phyloP scores from a whole-genome alignment of 352 stramenopile species.

The Phytopythium sindhum region DNA sequence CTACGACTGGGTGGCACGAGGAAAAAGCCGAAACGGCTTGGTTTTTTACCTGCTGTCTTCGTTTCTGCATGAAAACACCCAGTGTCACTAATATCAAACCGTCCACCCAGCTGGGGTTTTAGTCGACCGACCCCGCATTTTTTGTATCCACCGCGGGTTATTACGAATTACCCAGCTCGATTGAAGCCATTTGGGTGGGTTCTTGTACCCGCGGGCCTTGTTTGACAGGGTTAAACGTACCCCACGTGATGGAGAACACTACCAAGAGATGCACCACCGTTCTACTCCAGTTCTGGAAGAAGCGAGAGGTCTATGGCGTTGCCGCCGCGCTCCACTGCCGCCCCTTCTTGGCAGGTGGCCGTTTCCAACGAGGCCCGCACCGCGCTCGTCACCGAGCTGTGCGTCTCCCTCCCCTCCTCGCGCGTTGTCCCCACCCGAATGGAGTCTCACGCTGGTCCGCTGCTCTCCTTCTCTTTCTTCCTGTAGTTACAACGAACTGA shows the following conservation, averaged over 20 bases:
- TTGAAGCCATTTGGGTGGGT: background rate
- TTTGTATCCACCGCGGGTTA: background rate
- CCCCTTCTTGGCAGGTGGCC: background rate
- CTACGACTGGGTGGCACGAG: background rate
- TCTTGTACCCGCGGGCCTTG: background rate
- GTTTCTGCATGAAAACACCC: background rate
- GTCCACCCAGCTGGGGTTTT: background rate
- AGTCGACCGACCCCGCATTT: background rate
- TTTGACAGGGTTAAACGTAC: too few species aligned
- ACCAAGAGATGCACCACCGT: background rate
- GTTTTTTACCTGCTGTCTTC: background rate
- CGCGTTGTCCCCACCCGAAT: background rate
- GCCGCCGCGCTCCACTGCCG: background rate
- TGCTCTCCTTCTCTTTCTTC: background rate
- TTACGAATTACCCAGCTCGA: background rate
- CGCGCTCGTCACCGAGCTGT: conserved; percentile 9
- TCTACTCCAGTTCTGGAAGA: background rate
- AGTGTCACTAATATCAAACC: background rate
- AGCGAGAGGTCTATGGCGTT: background rate
- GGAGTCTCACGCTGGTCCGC: background rate
- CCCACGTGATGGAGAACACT: background rate
- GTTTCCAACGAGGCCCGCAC: conserved; percentile 6
- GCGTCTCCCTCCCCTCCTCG: background rate
- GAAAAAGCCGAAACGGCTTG: background rate
- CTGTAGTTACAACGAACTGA: background rate